Conservation (phyloP, 1,139 yeast genomes). For the Candida sanyaensis region DNA sequence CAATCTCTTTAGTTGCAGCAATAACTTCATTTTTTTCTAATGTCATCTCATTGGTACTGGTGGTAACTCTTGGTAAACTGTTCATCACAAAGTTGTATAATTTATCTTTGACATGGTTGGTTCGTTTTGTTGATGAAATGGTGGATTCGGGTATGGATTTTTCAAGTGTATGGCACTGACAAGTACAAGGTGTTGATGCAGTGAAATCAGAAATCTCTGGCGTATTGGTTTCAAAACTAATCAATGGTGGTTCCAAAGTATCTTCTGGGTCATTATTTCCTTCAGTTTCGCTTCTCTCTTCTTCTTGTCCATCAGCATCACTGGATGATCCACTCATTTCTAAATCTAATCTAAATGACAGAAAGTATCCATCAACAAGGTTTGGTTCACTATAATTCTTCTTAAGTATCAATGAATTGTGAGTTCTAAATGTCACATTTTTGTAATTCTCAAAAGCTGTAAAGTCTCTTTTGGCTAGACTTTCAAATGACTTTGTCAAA, state of each 20-base stretch:
- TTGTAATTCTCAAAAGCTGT: neutral
- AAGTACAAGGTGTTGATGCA: slow-evolving; percentile 5
- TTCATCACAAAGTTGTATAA: slow-evolving; percentile 10
- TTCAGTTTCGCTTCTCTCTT: neutral
- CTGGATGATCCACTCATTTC: neutral
- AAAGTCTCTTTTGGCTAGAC: slow-evolving; percentile 5
- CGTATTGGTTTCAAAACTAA: neutral
- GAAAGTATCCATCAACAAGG: slow-evolving; percentile 7
- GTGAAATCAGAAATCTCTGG: neutral
- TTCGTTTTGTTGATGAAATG: slow-evolving; percentile 1
- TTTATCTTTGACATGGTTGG: slow-evolving; percentile 8
- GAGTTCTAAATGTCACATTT: slow-evolving; percentile 1
- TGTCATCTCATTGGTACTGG: slow-evolving; percentile 5
- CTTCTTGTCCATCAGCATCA: neutral
- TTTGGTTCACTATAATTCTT: slow-evolving; percentile 5
- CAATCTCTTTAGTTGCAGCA: no score
- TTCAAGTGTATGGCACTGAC: slow-evolving; percentile 9
- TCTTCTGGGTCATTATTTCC: neutral
- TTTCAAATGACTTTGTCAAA: neutral
- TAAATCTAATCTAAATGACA: slow-evolving; percentile 8
- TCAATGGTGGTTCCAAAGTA: neutral
- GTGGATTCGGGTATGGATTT: slow-evolving; percentile 1
- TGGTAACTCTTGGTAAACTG: slow-evolving; percentile 7
- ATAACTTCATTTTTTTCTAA: neutral
- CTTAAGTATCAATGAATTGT: neutral